A percentile compares a stretch with the other conserved stretches of the same genome.
Evolutionary conservation across 116 monocot species (phyloP).

Genomic region (Posidonia oceanica): DNA sequence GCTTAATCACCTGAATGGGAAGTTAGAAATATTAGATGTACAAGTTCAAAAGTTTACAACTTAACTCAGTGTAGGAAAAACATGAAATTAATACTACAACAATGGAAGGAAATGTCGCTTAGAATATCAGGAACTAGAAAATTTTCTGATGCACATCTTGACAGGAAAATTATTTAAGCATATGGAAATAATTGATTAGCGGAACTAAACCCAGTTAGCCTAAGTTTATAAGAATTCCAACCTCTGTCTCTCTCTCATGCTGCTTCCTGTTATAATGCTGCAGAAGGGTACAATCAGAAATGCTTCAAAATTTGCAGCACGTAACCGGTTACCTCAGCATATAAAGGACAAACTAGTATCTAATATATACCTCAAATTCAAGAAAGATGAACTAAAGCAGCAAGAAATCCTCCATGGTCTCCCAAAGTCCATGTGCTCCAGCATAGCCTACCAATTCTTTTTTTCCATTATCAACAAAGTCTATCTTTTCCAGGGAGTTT

Average conservation of each 20-base stretch:
- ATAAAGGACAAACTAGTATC: constrained; percentile 54
- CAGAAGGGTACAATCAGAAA: constrained; percentile 51
- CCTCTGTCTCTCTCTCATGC: not conserved
- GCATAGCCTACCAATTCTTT: constrained; percentile 53
- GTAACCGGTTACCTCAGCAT: constrained; percentile 37
- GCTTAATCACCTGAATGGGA: no score
- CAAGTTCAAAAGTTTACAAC: no score
- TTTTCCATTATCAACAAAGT: constrained; percentile 32
- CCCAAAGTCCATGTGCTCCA: constrained; percentile 46
- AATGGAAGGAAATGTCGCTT: no score
- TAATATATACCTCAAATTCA: constrained; percentile 51
- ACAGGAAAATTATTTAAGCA: not conserved
- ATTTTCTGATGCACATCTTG: not conserved
- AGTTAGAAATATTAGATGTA: no score
- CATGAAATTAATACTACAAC: no score
- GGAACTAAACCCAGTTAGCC: not conserved
- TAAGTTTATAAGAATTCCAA: not conserved
- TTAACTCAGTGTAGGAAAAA: no score
- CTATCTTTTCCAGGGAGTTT: constrained; percentile 61
- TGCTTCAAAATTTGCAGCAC: constrained; percentile 39
- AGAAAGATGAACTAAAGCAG: constrained; percentile 46
- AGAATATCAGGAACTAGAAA: no score
- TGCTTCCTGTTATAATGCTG: constrained; percentile 7
- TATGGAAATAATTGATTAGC: not conserved
- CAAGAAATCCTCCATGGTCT: constrained; percentile 45